Base-by-base conservation (phyloP, 208 protist species). In the Naegleria lovaniensis region DNA sequence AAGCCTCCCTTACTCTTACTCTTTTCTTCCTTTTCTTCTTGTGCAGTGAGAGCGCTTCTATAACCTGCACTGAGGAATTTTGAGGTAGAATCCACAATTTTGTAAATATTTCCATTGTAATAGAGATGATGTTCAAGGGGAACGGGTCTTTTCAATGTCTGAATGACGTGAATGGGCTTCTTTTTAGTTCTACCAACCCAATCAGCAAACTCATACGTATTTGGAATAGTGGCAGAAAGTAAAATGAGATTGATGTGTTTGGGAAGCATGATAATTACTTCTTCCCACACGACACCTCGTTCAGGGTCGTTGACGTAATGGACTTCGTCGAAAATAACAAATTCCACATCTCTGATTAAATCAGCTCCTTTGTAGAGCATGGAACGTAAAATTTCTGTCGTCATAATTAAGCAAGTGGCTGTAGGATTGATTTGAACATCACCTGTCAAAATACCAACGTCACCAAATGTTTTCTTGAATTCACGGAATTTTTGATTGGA, bases 361-460 rank as follows among this genome's bases (percentile, higher is more conserved):
- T 97, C 95, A 0, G 94, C 93, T 40, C 96, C 97, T 41, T 93
- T 83, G 40, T 97, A 97, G 4, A 97, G 90, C 96, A 97, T 97
- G 0, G 94, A 96, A 83, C 94, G 67, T 7, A 97, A 92, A 91
- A 98, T 98, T 91, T 98, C 97, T 15, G 97, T 98, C 9, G 98
- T 99, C 93, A 99, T 95, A 25, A 99, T 97, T 36, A 99, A 91
- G 90, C 96, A 98, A 4, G 92, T 89, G 7, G 97, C 95, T 0
- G 95, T 93, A 19, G 95, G 93, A 75, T 96, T 95, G 33, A 99
- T 94, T 25, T 95, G 95, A 6, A 98, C 95, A 92, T 99, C 98
- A 76, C 98, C 98, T 33, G 98, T 99, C 90, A 99, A 95, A 13
- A 99, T 91, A 40, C 97, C 97, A 59, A 99, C 98, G 79, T 95